Evolutionary conservation across 2,329 filamentous ascomycete genomes (phyloP).

Genomic region (Fusarium annulatum): DNA sequence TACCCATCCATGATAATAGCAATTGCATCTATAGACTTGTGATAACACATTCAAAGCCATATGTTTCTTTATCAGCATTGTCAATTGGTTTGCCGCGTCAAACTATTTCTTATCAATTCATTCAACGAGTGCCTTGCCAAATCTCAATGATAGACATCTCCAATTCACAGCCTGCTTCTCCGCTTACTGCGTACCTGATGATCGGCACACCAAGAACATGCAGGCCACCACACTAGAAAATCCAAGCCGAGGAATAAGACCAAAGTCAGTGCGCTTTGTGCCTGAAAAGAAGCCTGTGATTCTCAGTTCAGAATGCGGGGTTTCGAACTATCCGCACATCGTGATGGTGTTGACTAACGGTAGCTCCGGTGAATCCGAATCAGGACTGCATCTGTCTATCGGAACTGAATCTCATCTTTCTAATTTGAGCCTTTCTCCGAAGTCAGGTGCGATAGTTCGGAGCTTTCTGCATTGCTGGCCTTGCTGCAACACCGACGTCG

Average conservation of each 20-base stretch:
- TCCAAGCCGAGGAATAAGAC: slow-evolving; percentile 36
- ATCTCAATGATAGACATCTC: background rate
- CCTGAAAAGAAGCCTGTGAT: slow-evolving; percentile 36
- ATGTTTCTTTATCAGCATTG: background rate
- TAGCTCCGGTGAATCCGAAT: slow-evolving; percentile 19
- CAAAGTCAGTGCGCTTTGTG: background rate
- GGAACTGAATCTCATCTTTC: slow-evolving; percentile 14
- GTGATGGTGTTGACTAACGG: slow-evolving; percentile 30
- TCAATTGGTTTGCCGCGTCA: background rate
- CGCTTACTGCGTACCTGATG: slow-evolving; percentile 35
- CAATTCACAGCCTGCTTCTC: background rate
- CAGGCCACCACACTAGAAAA: slow-evolving; percentile 27
- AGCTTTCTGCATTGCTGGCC: background rate
- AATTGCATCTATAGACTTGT: background rate
- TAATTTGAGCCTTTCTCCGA: slow-evolving; percentile 27
- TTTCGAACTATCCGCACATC: slow-evolving; percentile 5
- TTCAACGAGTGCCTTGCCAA: background rate
- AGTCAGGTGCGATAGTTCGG: slow-evolving; percentile 9
- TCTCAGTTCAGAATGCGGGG: slow-evolving; percentile 23
- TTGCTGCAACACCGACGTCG: slow-evolving; percentile 13
- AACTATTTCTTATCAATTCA: background rate
- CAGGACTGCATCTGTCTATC: slow-evolving; percentile 12
- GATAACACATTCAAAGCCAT: background rate
- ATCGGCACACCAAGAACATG: slow-evolving; percentile 30
- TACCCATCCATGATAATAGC: background rate